Evolutionary conservation across 108 stramenopile species (phyloP).

Genomic region (Skeletonema tropicum): DNA sequence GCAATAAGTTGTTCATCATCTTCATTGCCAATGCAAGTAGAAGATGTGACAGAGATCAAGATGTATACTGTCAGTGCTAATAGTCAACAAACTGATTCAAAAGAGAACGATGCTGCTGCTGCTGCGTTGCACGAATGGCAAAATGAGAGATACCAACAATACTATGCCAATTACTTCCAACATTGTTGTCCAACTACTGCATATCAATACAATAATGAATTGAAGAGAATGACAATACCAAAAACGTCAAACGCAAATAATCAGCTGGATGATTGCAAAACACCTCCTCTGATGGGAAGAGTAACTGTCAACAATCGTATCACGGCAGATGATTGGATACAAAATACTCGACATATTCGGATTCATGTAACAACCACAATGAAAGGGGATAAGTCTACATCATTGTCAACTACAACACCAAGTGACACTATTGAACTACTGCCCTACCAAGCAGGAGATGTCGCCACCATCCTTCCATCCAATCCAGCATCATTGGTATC

Average conservation of each 20-base stretch:
- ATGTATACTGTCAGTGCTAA: not conserved
- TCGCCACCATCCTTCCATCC: conserved; percentile 72
- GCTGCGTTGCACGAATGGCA: conserved; percentile 53
- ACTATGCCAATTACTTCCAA: conserved; percentile 66
- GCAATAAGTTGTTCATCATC: not conserved
- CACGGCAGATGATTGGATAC: conserved; percentile 73
- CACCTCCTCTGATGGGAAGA: conserved; percentile 49
- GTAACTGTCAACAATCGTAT: conserved; percentile 71
- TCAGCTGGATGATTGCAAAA: not conserved
- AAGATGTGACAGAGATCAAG: not conserved
- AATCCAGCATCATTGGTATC: conserved; percentile 63
- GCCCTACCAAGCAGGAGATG: conserved; percentile 81
- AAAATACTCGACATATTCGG: conserved; percentile 77
- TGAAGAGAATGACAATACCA: not conserved
- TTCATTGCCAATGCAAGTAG: not conserved
- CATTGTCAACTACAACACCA: not conserved
- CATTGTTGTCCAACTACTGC: conserved; percentile 63
- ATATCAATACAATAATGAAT: conserved; percentile 57
- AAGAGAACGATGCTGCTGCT: not conserved
- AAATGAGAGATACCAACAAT: conserved; percentile 23
- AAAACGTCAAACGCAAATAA: not conserved
- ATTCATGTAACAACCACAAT: conserved; percentile 29
- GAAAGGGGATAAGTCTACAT: not conserved
- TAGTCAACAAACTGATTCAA: not conserved
- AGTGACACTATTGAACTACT: conserved; percentile 29